Base-by-base conservation (phyloP, 2,329 filamentous ascomycete genomes). In the Daldinia sp. region DNA sequence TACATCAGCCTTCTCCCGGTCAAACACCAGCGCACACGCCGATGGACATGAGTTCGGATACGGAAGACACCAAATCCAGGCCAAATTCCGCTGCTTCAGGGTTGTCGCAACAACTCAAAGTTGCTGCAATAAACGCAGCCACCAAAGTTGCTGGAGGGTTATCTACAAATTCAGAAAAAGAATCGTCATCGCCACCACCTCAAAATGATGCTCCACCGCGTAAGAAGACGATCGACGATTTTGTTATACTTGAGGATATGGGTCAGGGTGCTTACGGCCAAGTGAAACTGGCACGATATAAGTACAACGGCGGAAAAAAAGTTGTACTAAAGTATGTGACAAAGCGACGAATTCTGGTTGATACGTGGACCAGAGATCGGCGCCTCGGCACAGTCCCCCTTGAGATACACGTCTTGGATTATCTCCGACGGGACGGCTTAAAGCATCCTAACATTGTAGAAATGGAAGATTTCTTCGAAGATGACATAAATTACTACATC, bases 311-410 rank as follows among this genome's bases (percentile, higher is more conserved):
- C 26, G 84, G 88, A 59, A 92, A 91, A 78, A 97, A 97, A 80
- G 92, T 97, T 70, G 95, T 99, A 20, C 87, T 99, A 77, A 99
- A 99, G 80, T 99, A 97, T 79, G 96, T 99, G 56, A 98, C 96
- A 4, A 99, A 99, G 82, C 90, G 93, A 66, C 92, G 95, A 50
- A 99, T 99, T 79, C 87, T 99, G 13, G 95, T 99, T 69, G 96
- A 99, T 81, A 99, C 96, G 0, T 99, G 96, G 96, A 98, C 95
- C 35, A 89, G 96, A 64, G 96, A 99, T 81, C 90, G 96, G 51
- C 90, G 92, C 61, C 87, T 99, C 12, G 96, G 96, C 15, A 99
- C 96, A 0, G 96, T 99, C 0, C 96, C 96, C 0, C 84, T 99
- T 67, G 96, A 99, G 79, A 98, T 99, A 70, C 96, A 99, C 75